Evolutionary conservation across 208 protist genomes (phyloP).

Genomic region (Leishmania aethiopica): DNA sequence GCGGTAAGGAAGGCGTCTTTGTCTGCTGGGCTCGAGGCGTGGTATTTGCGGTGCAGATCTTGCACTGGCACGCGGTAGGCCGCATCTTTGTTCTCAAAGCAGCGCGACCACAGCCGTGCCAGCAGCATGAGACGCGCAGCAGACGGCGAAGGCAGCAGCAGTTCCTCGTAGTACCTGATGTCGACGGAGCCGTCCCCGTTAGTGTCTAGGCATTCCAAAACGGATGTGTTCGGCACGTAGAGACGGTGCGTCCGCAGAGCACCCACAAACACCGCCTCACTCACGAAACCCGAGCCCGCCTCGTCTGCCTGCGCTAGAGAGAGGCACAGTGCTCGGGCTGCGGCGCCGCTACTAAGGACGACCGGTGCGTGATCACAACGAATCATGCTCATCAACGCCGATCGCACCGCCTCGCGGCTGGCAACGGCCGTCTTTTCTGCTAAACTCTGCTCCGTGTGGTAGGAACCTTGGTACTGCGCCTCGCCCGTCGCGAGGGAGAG

Average conservation of each 20-base stretch:
- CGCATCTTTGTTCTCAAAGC: conserved; percentile 60
- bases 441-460: conserved; percentile 48
- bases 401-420: conserved; percentile 29
- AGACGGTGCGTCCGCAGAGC: conserved; percentile 66
- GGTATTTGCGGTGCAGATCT: conserved; percentile 59
- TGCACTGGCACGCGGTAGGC: conserved; percentile 55
- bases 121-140: conserved; percentile 72
- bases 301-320: conserved; percentile 43
- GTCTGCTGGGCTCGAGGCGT: conserved; percentile 61
- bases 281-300: conserved; percentile 47
- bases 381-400: conserved; percentile 48
- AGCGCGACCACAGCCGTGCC: conserved; percentile 67
- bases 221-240: conserved; percentile 53
- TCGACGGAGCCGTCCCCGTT: conserved; percentile 77
- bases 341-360: conserved; percentile 38
- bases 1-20: conserved; percentile 73
- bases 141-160: conserved; percentile 55
- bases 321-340: conserved; percentile 41
- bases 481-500: conserved; percentile 14
- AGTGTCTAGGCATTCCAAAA: conserved; percentile 68
- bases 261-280: conserved; percentile 39
- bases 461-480: conserved; percentile 27
- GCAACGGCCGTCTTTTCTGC: conserved; percentile 54
- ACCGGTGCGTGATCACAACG: conserved; percentile 39
- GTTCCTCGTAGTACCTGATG: conserved; percentile 60